Percentiles rank a stretch among this genome's conserved stretches.
Conservation (phyloP, 257 asterid genomes). For the Solanum chaucha region DNA sequence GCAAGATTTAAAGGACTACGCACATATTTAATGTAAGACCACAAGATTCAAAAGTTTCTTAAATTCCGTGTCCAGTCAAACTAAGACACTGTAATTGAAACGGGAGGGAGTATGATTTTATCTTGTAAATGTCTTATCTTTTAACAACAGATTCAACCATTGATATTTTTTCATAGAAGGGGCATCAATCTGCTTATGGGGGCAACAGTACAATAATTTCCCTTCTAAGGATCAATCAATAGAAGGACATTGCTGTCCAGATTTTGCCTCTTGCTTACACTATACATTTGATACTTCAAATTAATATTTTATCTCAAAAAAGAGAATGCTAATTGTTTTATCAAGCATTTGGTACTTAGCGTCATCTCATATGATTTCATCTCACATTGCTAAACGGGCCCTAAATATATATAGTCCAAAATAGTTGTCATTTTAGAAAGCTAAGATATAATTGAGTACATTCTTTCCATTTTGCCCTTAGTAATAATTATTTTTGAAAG, state of each 20-base stretch:
- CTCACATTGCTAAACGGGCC: neutral
- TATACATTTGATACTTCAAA: neutral
- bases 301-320: neutral
- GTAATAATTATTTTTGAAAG: neutral
- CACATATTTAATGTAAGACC: neutral
- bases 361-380: neutral
- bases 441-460: neutral
- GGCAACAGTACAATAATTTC: neutral
- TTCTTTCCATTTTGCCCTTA: neutral
- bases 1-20: neutral
- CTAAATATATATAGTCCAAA: neutral
- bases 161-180: neutral
- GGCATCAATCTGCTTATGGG: neutral
- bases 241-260: neutral
- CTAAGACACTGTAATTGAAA: neutral
- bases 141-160: neutral
- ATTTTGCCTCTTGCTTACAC: neutral
- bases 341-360: neutral
- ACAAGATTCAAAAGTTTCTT: neutral
- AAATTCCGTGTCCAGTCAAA: accelerated
- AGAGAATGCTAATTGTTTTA: neutral
- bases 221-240: neutral
- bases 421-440: neutral
- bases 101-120: neutral
- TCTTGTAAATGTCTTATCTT: neutral